Evolutionary conservation across 2,329 filamentous ascomycete species (phyloP), one percentile per base, ranked within the genome.

Genomic region (Myrmaecium sp.): DNA sequence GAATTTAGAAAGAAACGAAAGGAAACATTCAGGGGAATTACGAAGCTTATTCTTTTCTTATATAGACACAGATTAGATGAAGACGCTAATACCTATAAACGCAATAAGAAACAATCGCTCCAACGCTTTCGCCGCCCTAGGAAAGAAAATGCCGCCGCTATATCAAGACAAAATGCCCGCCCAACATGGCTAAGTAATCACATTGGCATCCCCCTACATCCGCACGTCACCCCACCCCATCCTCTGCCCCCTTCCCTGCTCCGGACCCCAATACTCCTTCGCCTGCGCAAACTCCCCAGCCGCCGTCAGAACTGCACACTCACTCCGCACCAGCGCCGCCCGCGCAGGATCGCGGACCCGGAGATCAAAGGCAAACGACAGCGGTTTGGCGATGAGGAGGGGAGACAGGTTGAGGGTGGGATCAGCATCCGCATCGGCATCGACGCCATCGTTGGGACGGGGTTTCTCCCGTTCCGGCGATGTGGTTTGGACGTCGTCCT

Each of bases 371-470:
- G 49, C 44, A 43, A 60, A 60, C 0, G 55, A 56, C 10, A 52
- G 35, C 2, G 57, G 57, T 31, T 60, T 59, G 2, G 56, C 55
- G 23, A 59, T 60, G 17, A 60, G 46, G 7, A 60, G 37, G 8
- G 50, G 55, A 8, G 52, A 50, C 36, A 50, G 58, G 33, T 56
- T 44, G 19, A 58, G 49, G 1, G 56, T 58, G 1, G 55, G 54
- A 25, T 58, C 55, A n/a, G 43, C 29, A 4, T 30, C 21, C 12
- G 17, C 17, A 4, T 6, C 23, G 1, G 14, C 17, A 14, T 29
- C 23, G 17, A 21, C 27, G 2, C 22, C 22, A 10, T 21, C 27
- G 21, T 5, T 8, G 19, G 7, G 12, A 10, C 15, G 19, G 24
- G 20, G 5, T 16, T 18, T 4, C 14, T 13, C 10, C 8, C 17